Percentiles rank a stretch among this genome's conserved stretches.
Evolutionary conservation across 2,329 filamentous ascomycete genomes (phyloP).

Genomic region (Penicillium sp.): DNA sequence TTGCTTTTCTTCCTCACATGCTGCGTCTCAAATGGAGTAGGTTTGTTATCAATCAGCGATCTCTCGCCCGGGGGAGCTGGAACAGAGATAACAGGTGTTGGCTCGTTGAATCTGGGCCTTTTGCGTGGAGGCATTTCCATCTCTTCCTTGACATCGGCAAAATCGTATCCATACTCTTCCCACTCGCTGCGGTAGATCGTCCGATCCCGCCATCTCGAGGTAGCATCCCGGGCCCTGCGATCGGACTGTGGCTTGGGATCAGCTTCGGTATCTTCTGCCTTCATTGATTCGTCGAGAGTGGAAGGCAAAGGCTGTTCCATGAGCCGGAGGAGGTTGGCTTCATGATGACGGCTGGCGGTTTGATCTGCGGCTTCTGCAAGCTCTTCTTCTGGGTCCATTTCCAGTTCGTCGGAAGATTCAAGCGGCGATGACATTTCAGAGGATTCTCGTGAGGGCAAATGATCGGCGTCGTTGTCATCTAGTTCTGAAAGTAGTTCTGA

Average conservation of each 20-base stretch:
- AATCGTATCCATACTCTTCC: constrained; percentile 45
- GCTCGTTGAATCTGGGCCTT: constrained; percentile 25
- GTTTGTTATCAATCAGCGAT: not conserved
- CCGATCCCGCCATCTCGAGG: constrained; percentile 50
- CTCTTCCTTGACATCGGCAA: constrained; percentile 30
- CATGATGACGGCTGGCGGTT: constrained; percentile 45
- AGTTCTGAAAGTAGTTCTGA: not conserved
- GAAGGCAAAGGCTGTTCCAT: constrained; percentile 34
- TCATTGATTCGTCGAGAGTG: constrained; percentile 19
- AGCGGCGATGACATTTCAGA: not conserved
- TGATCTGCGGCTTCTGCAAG: constrained; percentile 52
- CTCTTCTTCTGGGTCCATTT: constrained; percentile 40
- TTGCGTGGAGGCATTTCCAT: constrained; percentile 34
- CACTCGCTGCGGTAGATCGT: constrained; percentile 51
- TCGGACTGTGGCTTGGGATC: constrained; percentile 24
- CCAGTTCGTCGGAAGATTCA: constrained; percentile 12
- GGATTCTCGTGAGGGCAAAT: not conserved
- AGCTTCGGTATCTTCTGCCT: constrained; percentile 22
- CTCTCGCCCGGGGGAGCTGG: not conserved
- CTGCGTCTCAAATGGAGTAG: not conserved
- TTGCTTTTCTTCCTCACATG: not conserved
- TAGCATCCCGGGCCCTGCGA: constrained; percentile 37
- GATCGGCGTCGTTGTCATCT: not conserved
- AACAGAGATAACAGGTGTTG: not conserved
- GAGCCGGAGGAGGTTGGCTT: constrained; percentile 46